phyloP scores from a whole-genome alignment of 148 eudicot genomes.

The Spergularia bocconei region DNA sequence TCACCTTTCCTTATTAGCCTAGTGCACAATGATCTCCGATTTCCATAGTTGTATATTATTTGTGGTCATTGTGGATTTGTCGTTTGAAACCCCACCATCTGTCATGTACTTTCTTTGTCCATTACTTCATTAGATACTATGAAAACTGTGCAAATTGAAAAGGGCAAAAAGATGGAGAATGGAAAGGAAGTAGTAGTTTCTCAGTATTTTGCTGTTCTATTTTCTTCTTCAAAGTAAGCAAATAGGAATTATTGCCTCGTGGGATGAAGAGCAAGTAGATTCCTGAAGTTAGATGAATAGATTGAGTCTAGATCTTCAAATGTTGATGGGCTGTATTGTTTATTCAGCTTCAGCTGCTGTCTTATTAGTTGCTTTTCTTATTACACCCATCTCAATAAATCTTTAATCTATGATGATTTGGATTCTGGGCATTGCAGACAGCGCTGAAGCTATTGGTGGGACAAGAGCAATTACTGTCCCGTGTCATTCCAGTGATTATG shows the following conservation, averaged over 20 bases:
- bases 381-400: neutral
- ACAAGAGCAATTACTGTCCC: slow-evolving; percentile 54
- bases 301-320: neutral
- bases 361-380: neutral
- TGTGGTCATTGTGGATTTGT: too few relatives aligned
- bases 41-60: too few relatives aligned
- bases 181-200: neutral
- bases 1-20: too few relatives aligned
- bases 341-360: neutral
- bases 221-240: neutral
- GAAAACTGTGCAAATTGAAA: too few relatives aligned
- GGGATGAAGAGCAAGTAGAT: neutral
- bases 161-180: too few relatives aligned
- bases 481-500: slow-evolving; percentile 62
- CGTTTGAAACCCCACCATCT: too few relatives aligned
- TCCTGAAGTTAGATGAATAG: neutral
- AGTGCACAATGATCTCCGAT: too few relatives aligned
- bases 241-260: too few relatives aligned
- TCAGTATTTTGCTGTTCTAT: neutral
- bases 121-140: too few relatives aligned
- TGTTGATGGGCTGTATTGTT: neutral
- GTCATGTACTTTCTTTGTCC: neutral
- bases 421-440: slow-evolving; percentile 48
- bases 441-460: slow-evolving; percentile 70
- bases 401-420: slow-evolving; percentile 15